A percentile compares a stretch with the other conserved stretches of the same genome.
Conservation (phyloP, 768 basidiomycete genomes). For the Paxillus ammoniavirescens region DNA sequence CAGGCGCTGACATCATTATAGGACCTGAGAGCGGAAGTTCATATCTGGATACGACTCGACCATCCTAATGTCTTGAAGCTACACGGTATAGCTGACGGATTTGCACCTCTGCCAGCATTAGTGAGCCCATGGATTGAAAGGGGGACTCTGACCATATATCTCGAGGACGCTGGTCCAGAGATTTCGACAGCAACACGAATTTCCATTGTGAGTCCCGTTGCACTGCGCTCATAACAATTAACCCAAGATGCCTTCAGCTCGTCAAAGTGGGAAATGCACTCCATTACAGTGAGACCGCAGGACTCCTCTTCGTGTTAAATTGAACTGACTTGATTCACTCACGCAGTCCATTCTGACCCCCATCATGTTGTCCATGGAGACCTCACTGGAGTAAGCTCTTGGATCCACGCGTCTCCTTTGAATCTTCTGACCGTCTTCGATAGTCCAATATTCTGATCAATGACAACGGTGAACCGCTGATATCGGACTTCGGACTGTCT, state of each 20-base stretch:
- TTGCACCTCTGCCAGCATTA: constrained; percentile 36
- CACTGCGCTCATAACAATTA: neutral
- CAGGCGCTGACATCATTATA: neutral
- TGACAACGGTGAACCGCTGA: neutral
- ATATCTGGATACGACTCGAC: constrained; percentile 36
- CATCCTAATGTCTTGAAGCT: constrained; percentile 39
- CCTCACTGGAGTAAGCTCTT: constrained; percentile 6
- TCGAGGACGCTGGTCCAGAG: constrained; percentile 37
- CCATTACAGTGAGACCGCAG: constrained; percentile 32
- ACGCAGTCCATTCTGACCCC: constrained; percentile 1
- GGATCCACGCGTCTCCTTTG: neutral
- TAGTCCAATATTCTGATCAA: constrained; percentile 11
- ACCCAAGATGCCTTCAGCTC: constrained; percentile 26
- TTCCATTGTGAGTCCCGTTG: constrained; percentile 28
- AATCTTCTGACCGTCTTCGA: neutral
- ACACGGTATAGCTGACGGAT: constrained; percentile 35
- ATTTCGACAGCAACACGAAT: constrained; percentile 36
- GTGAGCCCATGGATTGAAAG: constrained; percentile 44
- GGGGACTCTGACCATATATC: constrained; percentile 37
- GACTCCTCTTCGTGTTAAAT: too few species aligned
- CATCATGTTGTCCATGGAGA: constrained; percentile 5
- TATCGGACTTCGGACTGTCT: constrained; percentile 43
- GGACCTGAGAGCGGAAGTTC: constrained; percentile 34
- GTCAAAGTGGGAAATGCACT: constrained; percentile 40
- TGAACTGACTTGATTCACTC: neutral